Conservation (phyloP, 1,284 basidiomycete genomes). For the Bondarzewia mesenterica region DNA sequence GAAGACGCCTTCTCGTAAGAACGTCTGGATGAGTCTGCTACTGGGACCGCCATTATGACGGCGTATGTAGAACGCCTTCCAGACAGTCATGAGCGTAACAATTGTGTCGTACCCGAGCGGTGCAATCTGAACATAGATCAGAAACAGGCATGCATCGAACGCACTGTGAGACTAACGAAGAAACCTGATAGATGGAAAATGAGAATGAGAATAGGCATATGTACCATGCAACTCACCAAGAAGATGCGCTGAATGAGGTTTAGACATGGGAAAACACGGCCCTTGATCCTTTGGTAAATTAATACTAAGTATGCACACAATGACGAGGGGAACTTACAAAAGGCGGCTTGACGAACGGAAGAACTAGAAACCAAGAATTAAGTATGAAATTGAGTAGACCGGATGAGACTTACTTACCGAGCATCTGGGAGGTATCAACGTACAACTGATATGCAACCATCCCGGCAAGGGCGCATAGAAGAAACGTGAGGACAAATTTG, state of each 20-base stretch:
- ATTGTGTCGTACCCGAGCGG: slow-evolving; percentile 72
- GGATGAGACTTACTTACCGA: slow-evolving; percentile 35
- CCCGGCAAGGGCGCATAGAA: slow-evolving; percentile 55
- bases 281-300: slow-evolving; percentile 33
- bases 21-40: slow-evolving; percentile 72
- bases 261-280: slow-evolving; percentile 70
- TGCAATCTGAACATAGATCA: slow-evolving; percentile 42
- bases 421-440: slow-evolving; percentile 68
- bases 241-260: slow-evolving; percentile 69
- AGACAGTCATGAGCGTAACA: slow-evolving; percentile 69
- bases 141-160: slow-evolving; percentile 4
- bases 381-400: neutral
- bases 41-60: slow-evolving; percentile 65
- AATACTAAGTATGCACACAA: slow-evolving; percentile 3
- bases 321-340: slow-evolving; percentile 32
- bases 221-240: slow-evolving; percentile 38
- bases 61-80: slow-evolving; percentile 66
- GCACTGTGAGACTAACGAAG: slow-evolving; percentile 42
- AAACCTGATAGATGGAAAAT: slow-evolving; percentile 39
- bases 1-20: slow-evolving; percentile 74
- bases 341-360: slow-evolving; percentile 58
- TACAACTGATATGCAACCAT: slow-evolving; percentile 74
- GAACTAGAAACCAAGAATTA: slow-evolving; percentile 36
- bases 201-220: slow-evolving; percentile 9
- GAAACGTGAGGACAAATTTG: slow-evolving; percentile 48